A percentile compares a stretch with the other conserved stretches of the same genome.
Evolutionary conservation across 768 basidiomycete genomes (phyloP).

Genomic region (Saitozyma podzolica): DNA sequence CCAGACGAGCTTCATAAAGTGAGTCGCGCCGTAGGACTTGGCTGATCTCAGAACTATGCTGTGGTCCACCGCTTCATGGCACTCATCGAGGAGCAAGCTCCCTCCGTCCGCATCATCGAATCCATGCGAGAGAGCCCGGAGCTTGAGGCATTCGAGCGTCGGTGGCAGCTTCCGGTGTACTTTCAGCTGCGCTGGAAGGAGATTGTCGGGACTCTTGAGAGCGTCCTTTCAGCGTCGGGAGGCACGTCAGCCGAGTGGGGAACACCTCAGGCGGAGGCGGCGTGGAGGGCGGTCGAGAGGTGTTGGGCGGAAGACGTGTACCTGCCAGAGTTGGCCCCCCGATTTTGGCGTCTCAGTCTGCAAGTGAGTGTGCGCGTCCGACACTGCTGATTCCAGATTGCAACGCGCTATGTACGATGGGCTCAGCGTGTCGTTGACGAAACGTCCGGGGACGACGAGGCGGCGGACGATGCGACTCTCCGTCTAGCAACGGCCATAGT

Average conservation of each 20-base stretch:
- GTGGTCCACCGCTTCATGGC: conserved; percentile 78
- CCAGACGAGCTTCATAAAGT: conserved; percentile 89
- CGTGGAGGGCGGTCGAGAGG: conserved; percentile 70
- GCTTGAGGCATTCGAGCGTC: conserved; percentile 70
- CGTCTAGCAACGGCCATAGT: conserved; percentile 35
- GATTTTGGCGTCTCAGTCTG: conserved; percentile 88
- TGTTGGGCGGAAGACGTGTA: conserved; percentile 88
- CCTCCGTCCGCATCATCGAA: conserved; percentile 68
- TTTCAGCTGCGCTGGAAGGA: conserved; percentile 98
- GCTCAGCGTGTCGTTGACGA: not conserved
- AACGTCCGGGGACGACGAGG: conserved; percentile 47
- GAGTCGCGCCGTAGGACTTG: conserved; percentile 26
- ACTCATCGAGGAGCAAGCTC: conserved; percentile 77
- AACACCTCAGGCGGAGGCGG: conserved; percentile 63
- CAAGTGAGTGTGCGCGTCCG: conserved; percentile 62
- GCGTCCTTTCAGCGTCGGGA: conserved; percentile 55
- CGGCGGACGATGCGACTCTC: conserved; percentile 53
- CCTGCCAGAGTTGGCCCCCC: conserved; percentile 74
- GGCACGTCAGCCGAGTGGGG: conserved; percentile 23
- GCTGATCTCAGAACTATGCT: conserved; percentile 68
- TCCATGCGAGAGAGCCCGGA: conserved; percentile 71
- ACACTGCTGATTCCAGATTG: conserved; percentile 59
- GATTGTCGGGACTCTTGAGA: conserved; percentile 75
- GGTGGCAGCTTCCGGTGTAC: conserved; percentile 96
- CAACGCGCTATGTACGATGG: not conserved